Percentiles rank a stretch among this genome's conserved stretches.
These are phyloP conservation scores for Debaryomyces sp. DNA, from an alignment of 1,139 yeast species.

Conservation along the genomic window DNA sequence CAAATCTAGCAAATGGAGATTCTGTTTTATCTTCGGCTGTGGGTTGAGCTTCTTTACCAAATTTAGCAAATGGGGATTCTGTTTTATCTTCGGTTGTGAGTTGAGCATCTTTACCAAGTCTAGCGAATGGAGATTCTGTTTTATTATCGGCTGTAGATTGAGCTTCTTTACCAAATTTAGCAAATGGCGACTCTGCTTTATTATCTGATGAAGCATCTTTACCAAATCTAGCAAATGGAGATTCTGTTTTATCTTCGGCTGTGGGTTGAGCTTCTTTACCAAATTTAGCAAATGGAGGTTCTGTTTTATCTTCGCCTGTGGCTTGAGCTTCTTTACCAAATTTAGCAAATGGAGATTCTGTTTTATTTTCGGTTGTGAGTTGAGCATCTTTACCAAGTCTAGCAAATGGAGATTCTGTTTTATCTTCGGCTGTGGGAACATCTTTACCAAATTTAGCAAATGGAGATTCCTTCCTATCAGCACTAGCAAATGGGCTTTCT, in stretches of 20 bases:
- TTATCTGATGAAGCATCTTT: background rate
- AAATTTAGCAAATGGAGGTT: conserved; percentile 10
- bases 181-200: conserved; percentile 11
- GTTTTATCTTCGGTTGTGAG: background rate
- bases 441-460: conserved; percentile 6
- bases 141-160: conserved; percentile 6
- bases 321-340: background rate
- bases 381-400: background rate
- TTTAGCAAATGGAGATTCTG: conserved; percentile 13
- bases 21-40: conserved; percentile 8
- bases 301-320: background rate
- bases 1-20: conserved; percentile 11
- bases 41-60: background rate
- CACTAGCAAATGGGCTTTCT: conserved; percentile 11
- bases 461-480: conserved; percentile 9
- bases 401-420: conserved; percentile 1
- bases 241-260: background rate
- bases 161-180: conserved; percentile 5
- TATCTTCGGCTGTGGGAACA: conserved; percentile 1
- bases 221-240: background rate
- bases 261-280: background rate
- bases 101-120: background rate
- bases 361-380: background rate
- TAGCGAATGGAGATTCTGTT: background rate
- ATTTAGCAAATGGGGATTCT: conserved; percentile 9